Evolutionary conservation across 2,329 filamentous ascomycete genomes (phyloP).

Genomic region (Arachnomyces sp.): DNA sequence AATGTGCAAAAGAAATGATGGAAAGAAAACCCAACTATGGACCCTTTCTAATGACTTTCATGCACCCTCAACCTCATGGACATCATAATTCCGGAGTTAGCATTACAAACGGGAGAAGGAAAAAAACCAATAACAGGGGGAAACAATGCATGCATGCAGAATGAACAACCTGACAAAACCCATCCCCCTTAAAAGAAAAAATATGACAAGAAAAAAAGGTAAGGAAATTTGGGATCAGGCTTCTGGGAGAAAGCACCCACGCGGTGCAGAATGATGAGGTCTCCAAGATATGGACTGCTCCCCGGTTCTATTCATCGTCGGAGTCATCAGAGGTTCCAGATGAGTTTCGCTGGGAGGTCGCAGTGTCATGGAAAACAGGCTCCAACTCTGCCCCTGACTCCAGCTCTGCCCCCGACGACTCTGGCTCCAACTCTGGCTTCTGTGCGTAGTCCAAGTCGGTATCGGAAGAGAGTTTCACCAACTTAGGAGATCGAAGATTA

Average conservation of each 20-base stretch:
- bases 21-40: background rate
- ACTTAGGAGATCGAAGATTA: conserved; percentile 22
- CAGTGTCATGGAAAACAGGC: conserved; percentile 4
- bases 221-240: conserved; percentile 9
- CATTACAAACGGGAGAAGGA: background rate
- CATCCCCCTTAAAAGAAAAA: too few species aligned
- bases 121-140: conserved; percentile 4
- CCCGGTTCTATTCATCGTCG: conserved; percentile 17
- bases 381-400: too few species aligned
- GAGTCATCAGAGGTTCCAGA: conserved; percentile 23
- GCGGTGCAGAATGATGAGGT: too few species aligned
- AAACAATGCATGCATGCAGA: conserved; percentile 1
- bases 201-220: background rate
- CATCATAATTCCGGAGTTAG: background rate
- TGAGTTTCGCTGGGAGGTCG: conserved; percentile 21
- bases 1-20: background rate
- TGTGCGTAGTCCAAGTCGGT: conserved; percentile 21
- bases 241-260: too few species aligned
- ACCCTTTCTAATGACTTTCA: background rate
- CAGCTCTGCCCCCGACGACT: conserved; percentile 19
- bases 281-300: too few species aligned
- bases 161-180: too few species aligned
- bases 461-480: conserved; percentile 26
- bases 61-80: conserved; percentile 4
- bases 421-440: conserved; percentile 30